phyloP scores from a whole-genome alignment of 2,329 filamentous ascomycete genomes.

The Colletotrichum shisoi region DNA sequence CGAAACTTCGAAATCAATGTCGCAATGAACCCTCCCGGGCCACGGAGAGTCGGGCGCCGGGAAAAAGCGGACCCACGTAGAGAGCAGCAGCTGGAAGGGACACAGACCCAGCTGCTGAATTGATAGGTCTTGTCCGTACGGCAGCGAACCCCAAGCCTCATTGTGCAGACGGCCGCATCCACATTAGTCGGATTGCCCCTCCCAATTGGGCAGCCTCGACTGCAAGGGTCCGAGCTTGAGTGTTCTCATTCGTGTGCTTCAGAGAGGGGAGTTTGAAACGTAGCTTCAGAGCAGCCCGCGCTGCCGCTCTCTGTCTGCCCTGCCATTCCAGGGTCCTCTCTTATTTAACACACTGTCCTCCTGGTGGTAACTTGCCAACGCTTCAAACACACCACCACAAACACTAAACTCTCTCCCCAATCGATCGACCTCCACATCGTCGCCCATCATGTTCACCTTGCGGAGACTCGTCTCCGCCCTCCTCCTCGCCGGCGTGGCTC shows the following conservation, averaged over 20 bases:
- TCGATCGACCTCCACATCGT: slow-evolving; percentile 28
- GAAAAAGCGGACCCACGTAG: slow-evolving; percentile 24
- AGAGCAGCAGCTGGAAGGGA: slow-evolving; percentile 3
- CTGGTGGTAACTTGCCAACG: slow-evolving; percentile 13
- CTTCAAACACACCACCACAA: slow-evolving; percentile 28
- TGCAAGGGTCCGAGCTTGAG: slow-evolving; percentile 35
- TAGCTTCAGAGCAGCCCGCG: slow-evolving; percentile 24
- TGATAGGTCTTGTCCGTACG: slow-evolving; percentile 12
- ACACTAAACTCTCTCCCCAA: slow-evolving; percentile 15
- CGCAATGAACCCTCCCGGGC: slow-evolving; percentile 10
- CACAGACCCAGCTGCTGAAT: slow-evolving; percentile 12
- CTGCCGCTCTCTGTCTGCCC: neutral
- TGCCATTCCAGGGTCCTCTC: slow-evolving; percentile 2
- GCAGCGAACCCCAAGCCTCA: neutral
- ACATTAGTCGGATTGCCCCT: slow-evolving; percentile 25
- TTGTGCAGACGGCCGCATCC: slow-evolving; percentile 3
- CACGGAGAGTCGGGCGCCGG: slow-evolving; percentile 36
- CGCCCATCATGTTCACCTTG: slow-evolving; percentile 73
- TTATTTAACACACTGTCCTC: slow-evolving; percentile 21
- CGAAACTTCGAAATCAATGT: slow-evolving; percentile 31
- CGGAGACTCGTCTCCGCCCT: slow-evolving; percentile 75
- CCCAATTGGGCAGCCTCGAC: slow-evolving; percentile 36
- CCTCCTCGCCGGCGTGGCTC: slow-evolving; percentile 76
- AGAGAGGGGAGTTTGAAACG: slow-evolving; percentile 39
- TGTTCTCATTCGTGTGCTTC: slow-evolving; percentile 37